Evolutionary conservation across 2,329 filamentous ascomycete genomes (phyloP), one percentile per base, ranked within the genome.

Genomic region (Aspergillus unguis): DNA sequence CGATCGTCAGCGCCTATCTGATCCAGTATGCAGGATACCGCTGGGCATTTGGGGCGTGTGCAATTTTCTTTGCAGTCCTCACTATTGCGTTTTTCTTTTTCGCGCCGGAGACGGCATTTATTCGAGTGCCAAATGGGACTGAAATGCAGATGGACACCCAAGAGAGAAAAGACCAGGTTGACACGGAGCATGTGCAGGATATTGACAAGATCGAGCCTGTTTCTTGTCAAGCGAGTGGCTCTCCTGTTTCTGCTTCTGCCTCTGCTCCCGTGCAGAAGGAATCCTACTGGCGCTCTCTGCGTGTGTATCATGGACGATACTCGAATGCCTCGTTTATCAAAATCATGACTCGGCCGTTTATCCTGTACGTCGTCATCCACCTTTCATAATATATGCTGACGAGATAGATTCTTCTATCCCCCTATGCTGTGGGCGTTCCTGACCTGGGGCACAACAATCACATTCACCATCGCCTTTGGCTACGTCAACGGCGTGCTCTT

Each of bases 401-500:
- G 7, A 41, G 9, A 40, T 23, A 41, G 37, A 9, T 41, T 41
- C 23, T 23, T 41, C 6, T 41, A 41, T 23, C 37, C 37, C 37
- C 37, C 37, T 5, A 23, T 42, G 23, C 40, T 27, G 25, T 42
- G 40, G 40, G 37, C 37, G 4, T 41, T 41, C 37, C 37, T 41
- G 0, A 41, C 37, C 37, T 41, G 37, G 37, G 37, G 37, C 37
- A 41, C 37, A 11, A 41, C 37, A 2, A 41, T 41, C 7, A 41
- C 37, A 41, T 41, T 41, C 37, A 41, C 37, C 37, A 41, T 41
- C 37, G 37, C 37, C 37, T 41, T 41, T 23, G 37, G 37, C 42
- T 44, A 44, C 42, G 42, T 44, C 26, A 44, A 41, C 37, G 37
- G 37, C 11, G 37, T 41, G n/a, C 37, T 41, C 37, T 41, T 41